Evolutionary conservation across 345 rosid genomes (phyloP), one percentile per base, ranked within the genome.

Genomic region (Salix udensis): DNA sequence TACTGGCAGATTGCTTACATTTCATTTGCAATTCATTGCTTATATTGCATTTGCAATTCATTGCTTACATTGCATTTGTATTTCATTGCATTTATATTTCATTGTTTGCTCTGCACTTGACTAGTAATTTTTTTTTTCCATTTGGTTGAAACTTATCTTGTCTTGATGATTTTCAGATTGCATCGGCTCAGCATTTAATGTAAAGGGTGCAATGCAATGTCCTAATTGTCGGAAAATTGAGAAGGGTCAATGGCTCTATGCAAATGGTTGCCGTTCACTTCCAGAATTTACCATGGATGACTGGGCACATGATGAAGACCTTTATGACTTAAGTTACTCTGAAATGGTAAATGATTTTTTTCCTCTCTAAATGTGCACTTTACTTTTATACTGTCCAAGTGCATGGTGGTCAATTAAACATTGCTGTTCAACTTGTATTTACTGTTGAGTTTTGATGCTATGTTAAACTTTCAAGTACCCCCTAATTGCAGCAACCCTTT

Each of bases 191-290:
- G 99, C 99, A 14, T 96, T 96, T 87, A 96, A 96, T 84, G 82
- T 85, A 68, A 96, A 96, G 86, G 99, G 99, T 2, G 87, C 90
- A 21, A 96, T 96, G 99, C 98, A 96, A 72, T 96, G 99, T 87
- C 99, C 99, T 2, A 96, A 92, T 80, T 96, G 99, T 79, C 91
- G 98, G 53, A 93, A 93, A 89, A 85, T 92, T 80, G 99, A 96
- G 78, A 96, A 93, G 86, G 99, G 99, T 61, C 97, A 93, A 76
- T 96, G 99, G 99, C 99, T 96, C 71, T 96, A 86, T 74, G 97
- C 97, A 46, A 91, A 89, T 68, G 95, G 95, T 73, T 82, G 86
- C 46, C 94, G 92, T 68, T 85, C 99, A 8, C 55, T 81, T 69
- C 94, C 97, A 18, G 99, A 93, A 64, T 85, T 92, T 80, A 87